These are phyloP conservation scores for Nicotiana obtusifolia DNA, from an alignment of 257 asterid genomes.

Conservation along the genomic window DNA sequence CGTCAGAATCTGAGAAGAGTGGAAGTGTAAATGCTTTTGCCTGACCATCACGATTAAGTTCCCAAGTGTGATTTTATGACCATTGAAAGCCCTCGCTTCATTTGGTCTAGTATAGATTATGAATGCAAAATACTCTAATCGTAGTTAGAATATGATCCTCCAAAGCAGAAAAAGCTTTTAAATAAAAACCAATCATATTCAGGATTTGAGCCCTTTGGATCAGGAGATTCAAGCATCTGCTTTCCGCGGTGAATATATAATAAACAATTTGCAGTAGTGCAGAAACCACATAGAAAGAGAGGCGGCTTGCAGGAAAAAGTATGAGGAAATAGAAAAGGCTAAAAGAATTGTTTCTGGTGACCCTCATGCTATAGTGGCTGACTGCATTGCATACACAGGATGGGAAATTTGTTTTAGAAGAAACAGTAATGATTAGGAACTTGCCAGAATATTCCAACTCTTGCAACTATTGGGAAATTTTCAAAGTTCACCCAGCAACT, in stretches of 20 bases:
- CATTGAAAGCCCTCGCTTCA: background rate
- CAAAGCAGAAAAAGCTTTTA: background rate
- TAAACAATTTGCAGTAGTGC: constrained; percentile 1
- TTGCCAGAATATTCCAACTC: no score
- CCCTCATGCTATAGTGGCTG: no score
- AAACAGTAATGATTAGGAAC: no score
- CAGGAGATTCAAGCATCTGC: background rate
- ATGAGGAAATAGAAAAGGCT: background rate
- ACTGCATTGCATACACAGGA: no score
- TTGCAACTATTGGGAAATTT: no score
- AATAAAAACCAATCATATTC: background rate
- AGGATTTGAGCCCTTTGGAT: background rate
- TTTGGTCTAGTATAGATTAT: background rate
- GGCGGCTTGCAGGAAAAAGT: background rate
- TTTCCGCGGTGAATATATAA: background rate
- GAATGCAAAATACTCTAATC: background rate
- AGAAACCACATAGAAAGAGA: constrained; percentile 1
- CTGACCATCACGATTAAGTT: background rate
- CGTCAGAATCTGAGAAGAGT: background rate
- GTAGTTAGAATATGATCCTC: background rate
- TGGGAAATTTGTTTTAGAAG: no score
- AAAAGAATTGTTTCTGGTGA: background rate
- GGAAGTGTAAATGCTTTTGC: background rate
- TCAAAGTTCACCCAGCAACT: background rate
- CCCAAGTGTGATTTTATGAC: background rate